These are phyloP conservation scores for Halophytophthora batemanensis DNA, from an alignment of 352 stramenopile genomes.

Conservation along the genomic window DNA sequence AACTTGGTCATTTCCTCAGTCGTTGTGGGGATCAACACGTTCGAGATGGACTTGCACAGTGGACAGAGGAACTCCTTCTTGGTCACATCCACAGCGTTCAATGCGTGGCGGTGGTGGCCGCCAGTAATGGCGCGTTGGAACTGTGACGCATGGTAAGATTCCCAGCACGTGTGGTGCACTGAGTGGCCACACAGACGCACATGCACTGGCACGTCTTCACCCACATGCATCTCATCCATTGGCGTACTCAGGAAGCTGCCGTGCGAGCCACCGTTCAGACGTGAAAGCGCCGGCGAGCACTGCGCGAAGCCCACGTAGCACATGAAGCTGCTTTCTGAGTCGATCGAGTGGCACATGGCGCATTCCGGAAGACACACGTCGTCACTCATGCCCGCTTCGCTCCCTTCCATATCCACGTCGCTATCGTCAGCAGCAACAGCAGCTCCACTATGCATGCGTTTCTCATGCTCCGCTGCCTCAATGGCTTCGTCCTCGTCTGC, in stretches of 20 bases:
- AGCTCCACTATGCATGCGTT: constrained; percentile 20
- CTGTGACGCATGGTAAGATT: constrained; percentile 93
- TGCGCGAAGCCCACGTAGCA: constrained; percentile 87
- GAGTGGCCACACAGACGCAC: constrained; percentile 92
- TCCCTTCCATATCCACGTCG: constrained; percentile 25
- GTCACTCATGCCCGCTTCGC: constrained; percentile 50
- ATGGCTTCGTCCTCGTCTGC: constrained; percentile 37
- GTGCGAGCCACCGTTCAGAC: constrained; percentile 55
- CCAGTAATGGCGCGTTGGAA: constrained; percentile 92
- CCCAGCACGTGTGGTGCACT: constrained; percentile 93
- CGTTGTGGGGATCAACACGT: constrained; percentile 92
- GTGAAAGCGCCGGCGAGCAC: constrained; percentile 70
- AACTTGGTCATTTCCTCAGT: constrained; percentile 49
- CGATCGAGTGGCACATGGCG: constrained; percentile 83
- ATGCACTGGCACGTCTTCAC: constrained; percentile 78
- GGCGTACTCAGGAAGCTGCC: constrained; percentile 62
- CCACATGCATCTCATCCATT: constrained; percentile 85
- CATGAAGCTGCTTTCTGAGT: constrained; percentile 79
- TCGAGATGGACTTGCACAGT: constrained; percentile 97
- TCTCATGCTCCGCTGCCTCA: constrained; percentile 21
- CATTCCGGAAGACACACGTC: constrained; percentile 49
- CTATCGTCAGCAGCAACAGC: constrained; percentile 24
- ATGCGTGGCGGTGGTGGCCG: constrained; percentile 88
- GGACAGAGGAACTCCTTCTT: constrained; percentile 97
- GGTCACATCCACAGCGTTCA: constrained; percentile 94